A percentile compares a stretch with the other conserved stretches of the same genome.
phyloP scores from a whole-genome alignment of 31 red algal genomes.

The Asparagopsis taxiformis region DNA sequence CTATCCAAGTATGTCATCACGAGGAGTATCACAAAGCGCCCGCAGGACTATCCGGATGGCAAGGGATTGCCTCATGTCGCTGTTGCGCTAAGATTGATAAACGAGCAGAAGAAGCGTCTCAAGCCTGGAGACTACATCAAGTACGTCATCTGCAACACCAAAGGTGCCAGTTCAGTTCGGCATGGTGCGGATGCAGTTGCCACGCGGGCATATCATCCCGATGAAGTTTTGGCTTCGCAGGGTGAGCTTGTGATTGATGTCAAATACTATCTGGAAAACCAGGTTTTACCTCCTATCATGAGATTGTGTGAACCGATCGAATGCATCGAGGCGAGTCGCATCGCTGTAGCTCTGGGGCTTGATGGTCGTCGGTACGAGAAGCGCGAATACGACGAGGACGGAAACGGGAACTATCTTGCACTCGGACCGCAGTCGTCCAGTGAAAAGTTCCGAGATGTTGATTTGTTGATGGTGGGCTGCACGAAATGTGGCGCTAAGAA shows the following conservation, averaged over 20 bases:
- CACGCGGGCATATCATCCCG: constrained; percentile 75
- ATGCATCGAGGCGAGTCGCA: constrained; percentile 69
- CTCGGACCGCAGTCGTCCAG: constrained; percentile 20
- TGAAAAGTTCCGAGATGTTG: constrained; percentile 58
- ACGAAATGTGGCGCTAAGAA: constrained; percentile 12
- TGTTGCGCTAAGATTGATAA: constrained; percentile 79
- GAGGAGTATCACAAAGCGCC: constrained; percentile 70
- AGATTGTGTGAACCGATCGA: constrained; percentile 82
- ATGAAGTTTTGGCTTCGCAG: constrained; percentile 65
- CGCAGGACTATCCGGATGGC: constrained; percentile 83
- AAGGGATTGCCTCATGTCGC: constrained; percentile 79
- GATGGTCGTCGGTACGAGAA: constrained; percentile 66
- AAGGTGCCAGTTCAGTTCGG: constrained; percentile 3
- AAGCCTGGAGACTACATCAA: constrained; percentile 83
- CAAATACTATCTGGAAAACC: constrained; percentile 87
- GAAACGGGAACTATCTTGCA: constrained; percentile 8
- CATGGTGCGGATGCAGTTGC: constrained; percentile 31
- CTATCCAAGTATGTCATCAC: constrained; percentile 89
- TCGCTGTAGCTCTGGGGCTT: constrained; percentile 69
- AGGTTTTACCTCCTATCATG: constrained; percentile 78
- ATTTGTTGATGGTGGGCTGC: constrained; percentile 32
- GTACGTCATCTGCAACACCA: constrained; percentile 76
- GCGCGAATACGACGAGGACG: constrained; percentile 5
- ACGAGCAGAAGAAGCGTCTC: constrained; percentile 34
- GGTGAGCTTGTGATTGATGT: constrained; percentile 70